Evolutionary conservation across 2,329 filamentous ascomycete species (phyloP), one percentile per base, ranked within the genome.

Genomic region (Ophiostoma populinum): DNA sequence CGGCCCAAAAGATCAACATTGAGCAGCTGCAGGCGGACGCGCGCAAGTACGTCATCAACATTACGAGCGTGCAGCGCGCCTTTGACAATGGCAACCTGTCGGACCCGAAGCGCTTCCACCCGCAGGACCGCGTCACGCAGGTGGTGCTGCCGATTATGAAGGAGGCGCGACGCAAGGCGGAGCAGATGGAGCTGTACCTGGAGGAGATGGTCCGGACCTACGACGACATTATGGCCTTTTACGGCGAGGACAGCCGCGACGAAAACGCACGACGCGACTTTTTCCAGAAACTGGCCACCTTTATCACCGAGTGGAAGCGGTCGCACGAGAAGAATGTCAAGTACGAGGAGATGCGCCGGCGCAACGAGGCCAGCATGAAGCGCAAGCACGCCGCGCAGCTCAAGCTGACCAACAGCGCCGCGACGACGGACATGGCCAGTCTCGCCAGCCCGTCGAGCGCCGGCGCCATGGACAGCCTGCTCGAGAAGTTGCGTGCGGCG

Each of bases 51-150:
- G 87, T 95, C 45, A 76, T 85, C 56, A 95, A 92, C 52, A 80
- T 98, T 58, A 80, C 79, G 54, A 94, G 93, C 51, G 75, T 95
- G 20, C 90, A 98, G 55, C 74, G 72, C 56, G 92, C 83, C 17
- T 69, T 98, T 34, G 90, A 98, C 56, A 79, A 76, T 22, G 90
- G 90, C 47, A 95, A 93, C 53, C 63, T 98, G 43, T 93, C 83
- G 51, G 90, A 98, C 51, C 80, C 87, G 29, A 94, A 90, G 65
- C 92, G 87, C 49, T 98, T 98, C 65, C 90, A 98, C 51, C 87
- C 90, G 13, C 82, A 95, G 56, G 90, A 98, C 55, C 81, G 90
- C 41, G 86, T 95, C 28, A 80, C 78, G 42, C 81, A 92, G 56
- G 68, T 95, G 22, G 86, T 93, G 37, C 83, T 93, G 56, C 70